A percentile compares a stretch with the other conserved stretches of the same genome.
Evolutionary conservation across 1,284 basidiomycete genomes (phyloP).

Genomic region (Rhodofomes roseus): DNA sequence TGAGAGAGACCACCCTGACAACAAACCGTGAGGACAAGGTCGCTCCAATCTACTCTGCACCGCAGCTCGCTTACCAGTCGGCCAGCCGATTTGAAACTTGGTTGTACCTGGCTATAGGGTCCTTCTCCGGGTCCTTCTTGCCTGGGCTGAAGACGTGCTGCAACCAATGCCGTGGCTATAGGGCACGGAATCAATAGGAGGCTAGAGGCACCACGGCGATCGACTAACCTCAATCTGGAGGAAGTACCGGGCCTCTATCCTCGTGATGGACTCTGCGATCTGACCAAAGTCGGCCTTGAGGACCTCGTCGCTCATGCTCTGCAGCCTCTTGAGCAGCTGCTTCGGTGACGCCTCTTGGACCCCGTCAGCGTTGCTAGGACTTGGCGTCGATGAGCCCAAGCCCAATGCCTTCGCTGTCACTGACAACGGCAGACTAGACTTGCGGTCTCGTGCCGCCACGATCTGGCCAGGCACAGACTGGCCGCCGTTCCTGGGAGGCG

Average conservation of each 20-base stretch:
- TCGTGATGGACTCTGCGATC: slow-evolving; percentile 77
- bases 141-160: slow-evolving; percentile 66
- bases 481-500: not conserved
- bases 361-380: slow-evolving; percentile 1
- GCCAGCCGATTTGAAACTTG: slow-evolving; percentile 72
- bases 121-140: slow-evolving; percentile 56
- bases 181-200: slow-evolving; percentile 7
- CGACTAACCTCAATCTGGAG: slow-evolving; percentile 59
- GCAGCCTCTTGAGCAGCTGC: slow-evolving; percentile 60
- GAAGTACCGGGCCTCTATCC: slow-evolving; percentile 59
- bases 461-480: slow-evolving; percentile 3
- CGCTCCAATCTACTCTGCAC: not conserved
- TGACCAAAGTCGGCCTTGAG: slow-evolving; percentile 51
- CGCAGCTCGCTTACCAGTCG: slow-evolving; percentile 52
- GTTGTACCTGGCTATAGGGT: slow-evolving; percentile 68
- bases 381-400: slow-evolving; percentile 14
- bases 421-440: slow-evolving; percentile 53
- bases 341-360: slow-evolving; percentile 34
- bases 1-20: slow-evolving; percentile 65
- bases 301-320: slow-evolving; percentile 51
- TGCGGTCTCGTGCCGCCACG: slow-evolving; percentile 46
- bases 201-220: not conserved
- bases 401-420: slow-evolving; percentile 36
- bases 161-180: slow-evolving; percentile 77
- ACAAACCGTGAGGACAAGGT: not conserved